phyloP scores from a whole-genome alignment of 805 yeast genomes.

The Teunomyces stri region DNA sequence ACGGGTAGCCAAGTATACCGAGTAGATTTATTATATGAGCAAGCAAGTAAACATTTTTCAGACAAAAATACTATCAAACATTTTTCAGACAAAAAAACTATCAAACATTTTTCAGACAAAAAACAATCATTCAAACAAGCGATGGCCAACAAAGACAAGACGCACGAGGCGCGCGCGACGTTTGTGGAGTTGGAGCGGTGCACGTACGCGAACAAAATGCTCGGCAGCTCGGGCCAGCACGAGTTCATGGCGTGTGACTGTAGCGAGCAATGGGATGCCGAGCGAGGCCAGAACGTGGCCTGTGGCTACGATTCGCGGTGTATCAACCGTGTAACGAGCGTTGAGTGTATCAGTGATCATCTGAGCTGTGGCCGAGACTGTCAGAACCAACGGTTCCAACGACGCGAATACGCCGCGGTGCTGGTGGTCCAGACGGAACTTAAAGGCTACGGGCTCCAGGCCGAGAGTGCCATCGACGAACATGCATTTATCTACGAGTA shows the following conservation, averaged over 20 bases:
- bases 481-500: conserved; percentile 86
- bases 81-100: too few species aligned
- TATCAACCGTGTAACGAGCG: conserved; percentile 86
- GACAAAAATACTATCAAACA: neutral
- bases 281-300: conserved; percentile 48
- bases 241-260: conserved; percentile 94
- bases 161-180: conserved; percentile 63
- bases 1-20: conserved; percentile 21
- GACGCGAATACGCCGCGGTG: conserved; percentile 66
- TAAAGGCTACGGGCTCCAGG: conserved; percentile 90
- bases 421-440: conserved; percentile 77
- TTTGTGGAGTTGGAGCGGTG: conserved; percentile 60
- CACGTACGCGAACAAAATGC: conserved; percentile 55
- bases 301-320: conserved; percentile 88
- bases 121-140: conserved; percentile 14
- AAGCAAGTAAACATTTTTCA: neutral
- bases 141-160: conserved; percentile 42
- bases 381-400: conserved; percentile 86
- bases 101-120: neutral
- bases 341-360: conserved; percentile 77
- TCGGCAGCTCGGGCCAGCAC: conserved; percentile 73
- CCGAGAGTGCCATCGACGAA: conserved; percentile 54
- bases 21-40: neutral
- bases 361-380: conserved; percentile 76
- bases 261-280: conserved; percentile 46